Percentiles rank a stretch among this genome's conserved stretches.
phyloP scores from a whole-genome alignment of 306 rosid species.

The Vicia sativa region DNA sequence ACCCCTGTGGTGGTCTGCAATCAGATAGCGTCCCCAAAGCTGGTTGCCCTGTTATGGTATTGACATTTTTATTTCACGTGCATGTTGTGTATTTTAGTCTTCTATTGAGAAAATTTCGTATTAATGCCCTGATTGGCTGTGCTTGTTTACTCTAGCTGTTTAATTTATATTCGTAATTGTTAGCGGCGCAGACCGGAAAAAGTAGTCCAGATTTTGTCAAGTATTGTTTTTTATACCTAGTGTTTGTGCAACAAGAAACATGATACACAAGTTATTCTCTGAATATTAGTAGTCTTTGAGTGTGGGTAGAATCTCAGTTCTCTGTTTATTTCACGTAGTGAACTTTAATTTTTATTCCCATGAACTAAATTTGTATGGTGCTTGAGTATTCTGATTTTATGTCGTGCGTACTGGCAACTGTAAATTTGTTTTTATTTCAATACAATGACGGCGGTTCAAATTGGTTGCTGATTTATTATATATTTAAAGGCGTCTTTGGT shows the following conservation, averaged over 20 bases:
- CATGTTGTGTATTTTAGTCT: conserved; percentile 29
- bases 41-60: conserved; percentile 97
- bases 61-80: conserved; percentile 25
- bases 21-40: conserved; percentile 87
- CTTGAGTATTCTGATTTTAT: neutral
- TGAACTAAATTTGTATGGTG: neutral
- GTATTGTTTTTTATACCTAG: conserved; percentile 3
- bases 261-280: conserved; percentile 18
- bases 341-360: neutral
- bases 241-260: conserved; percentile 18
- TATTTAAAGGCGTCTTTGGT: conserved; percentile 34
- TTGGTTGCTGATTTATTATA: conserved; percentile 27
- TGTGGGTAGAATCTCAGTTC: neutral
- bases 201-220: conserved; percentile 19
- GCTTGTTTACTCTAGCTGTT: conserved; percentile 31
- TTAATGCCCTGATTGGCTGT: conserved; percentile 1
- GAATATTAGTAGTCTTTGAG: neutral
- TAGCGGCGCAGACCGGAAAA: conserved; percentile 16
- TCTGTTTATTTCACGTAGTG: neutral
- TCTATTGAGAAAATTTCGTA: conserved; percentile 19
- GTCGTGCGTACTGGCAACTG: neutral
- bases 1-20: conserved; percentile 90
- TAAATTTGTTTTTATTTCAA: neutral
- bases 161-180: conserved; percentile 5
- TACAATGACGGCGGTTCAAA: conserved; percentile 17